These are phyloP conservation scores for Barbatosphaeria neglecta DNA, from an alignment of 495 filamentous ascomycete species.

Conservation along the genomic window DNA sequence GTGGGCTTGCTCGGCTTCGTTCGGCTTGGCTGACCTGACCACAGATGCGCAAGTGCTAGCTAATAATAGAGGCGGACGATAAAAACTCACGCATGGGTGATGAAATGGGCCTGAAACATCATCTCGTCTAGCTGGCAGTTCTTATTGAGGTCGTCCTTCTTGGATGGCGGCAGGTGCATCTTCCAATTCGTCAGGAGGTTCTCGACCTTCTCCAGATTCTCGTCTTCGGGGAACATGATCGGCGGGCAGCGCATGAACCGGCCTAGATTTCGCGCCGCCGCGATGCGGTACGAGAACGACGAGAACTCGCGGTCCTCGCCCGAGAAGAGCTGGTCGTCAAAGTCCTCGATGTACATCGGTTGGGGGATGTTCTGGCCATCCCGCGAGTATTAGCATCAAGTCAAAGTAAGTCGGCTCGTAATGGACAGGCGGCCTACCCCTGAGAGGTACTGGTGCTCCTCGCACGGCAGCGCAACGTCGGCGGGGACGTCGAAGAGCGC, in stretches of 20 bases:
- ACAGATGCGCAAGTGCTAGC: too few species aligned
- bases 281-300: constrained; percentile 67
- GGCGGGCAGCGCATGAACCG: constrained; percentile 51
- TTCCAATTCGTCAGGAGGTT: constrained; percentile 70
- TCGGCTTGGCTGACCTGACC: too few species aligned
- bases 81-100: constrained; percentile 54
- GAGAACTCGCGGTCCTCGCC: constrained; percentile 56
- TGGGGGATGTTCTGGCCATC: constrained; percentile 46
- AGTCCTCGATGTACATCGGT: constrained; percentile 53
- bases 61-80: too few species aligned
- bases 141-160: constrained; percentile 55
- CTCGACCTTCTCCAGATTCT: constrained; percentile 48
- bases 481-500: constrained; percentile 40
- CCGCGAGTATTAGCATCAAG: neutral
- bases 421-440: constrained; percentile 51
- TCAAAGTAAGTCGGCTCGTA: neutral
- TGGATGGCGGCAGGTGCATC: constrained; percentile 66
- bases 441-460: constrained; percentile 56
- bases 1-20: too few species aligned
- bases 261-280: constrained; percentile 62
- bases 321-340: constrained; percentile 57
- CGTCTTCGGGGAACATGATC: constrained; percentile 31
- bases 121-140: constrained; percentile 71
- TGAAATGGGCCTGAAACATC: constrained; percentile 85
- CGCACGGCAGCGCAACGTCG: constrained; percentile 61